Conservation (phyloP, 257 asterid genomes). For the Solanum neorickii region DNA sequence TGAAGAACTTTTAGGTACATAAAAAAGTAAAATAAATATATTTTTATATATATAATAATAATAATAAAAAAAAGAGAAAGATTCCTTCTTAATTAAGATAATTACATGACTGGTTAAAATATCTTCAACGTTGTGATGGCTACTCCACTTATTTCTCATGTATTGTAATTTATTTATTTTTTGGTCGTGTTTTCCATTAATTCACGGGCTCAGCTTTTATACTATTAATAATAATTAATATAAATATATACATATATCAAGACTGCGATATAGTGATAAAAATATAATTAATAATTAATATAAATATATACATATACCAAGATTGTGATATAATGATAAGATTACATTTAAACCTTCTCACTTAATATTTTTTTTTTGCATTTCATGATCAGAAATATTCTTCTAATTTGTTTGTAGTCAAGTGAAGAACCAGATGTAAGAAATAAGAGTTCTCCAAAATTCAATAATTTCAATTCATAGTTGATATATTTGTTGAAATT, state of each 20-base stretch:
- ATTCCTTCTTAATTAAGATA: not conserved
- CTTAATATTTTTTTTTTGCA: not conserved
- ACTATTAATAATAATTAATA: not conserved
- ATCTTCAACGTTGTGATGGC: not conserved
- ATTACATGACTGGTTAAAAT: not conserved
- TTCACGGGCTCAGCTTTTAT: not conserved
- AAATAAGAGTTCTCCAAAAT: not conserved
- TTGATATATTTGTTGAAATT: not conserved
- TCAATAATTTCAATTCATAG: not conserved
- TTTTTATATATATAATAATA: not conserved
- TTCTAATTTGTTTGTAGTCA: not conserved
- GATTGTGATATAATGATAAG: no score
- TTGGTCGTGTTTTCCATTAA: not conserved
- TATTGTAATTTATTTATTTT: not conserved
- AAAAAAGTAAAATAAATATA: not conserved
- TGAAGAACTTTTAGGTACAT: not conserved
- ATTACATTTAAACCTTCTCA: not conserved
- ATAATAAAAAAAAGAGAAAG: not conserved
- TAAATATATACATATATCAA: not conserved
- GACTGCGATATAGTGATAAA: no score
- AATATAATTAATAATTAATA: no score
- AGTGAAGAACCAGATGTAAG: not conserved
- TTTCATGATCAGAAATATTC: not conserved
- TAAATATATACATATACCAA: no score
- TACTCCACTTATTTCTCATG: not conserved